These are phyloP conservation scores for Leishmania mexicana DNA, from an alignment of 208 protist genomes.

Conservation along the genomic window DNA sequence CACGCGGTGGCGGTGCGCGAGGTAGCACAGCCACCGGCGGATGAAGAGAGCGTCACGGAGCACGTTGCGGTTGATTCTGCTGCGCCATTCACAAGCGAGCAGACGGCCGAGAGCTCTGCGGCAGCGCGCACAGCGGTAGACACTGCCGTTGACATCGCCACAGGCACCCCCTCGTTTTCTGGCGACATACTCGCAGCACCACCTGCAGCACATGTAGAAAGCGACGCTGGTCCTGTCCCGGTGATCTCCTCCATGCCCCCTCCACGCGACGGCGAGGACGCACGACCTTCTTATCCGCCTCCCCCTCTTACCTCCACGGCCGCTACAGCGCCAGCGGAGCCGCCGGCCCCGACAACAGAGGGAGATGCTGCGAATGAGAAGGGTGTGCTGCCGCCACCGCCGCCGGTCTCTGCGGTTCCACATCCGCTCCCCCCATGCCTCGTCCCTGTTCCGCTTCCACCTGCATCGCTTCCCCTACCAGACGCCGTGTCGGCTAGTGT, in stretches of 20 bases:
- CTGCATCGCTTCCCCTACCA: background rate
- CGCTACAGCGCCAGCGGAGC: background rate
- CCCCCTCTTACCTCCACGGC: background rate
- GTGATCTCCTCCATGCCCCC: background rate
- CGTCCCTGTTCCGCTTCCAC: background rate
- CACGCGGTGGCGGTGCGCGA: background rate
- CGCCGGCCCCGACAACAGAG: background rate
- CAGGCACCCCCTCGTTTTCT: background rate
- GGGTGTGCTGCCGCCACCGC: background rate
- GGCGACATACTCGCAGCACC: background rate
- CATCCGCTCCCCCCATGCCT: slow-evolving; percentile 3
- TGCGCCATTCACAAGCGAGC: too few relatives aligned
- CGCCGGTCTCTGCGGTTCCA: background rate
- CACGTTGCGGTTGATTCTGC: background rate
- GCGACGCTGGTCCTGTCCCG: background rate
- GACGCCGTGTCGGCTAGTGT: background rate
- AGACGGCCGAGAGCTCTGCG: background rate
- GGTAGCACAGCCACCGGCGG: background rate
- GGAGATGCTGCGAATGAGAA: background rate
- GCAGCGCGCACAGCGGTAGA: background rate
- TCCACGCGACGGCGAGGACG: background rate
- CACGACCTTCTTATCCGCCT: background rate
- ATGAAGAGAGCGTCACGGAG: background rate
- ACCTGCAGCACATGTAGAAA: background rate
- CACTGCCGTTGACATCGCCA: background rate